Evolutionary conservation across 176 grass and related monocot genomes (phyloP).

Genomic region (Typha latifolia): DNA sequence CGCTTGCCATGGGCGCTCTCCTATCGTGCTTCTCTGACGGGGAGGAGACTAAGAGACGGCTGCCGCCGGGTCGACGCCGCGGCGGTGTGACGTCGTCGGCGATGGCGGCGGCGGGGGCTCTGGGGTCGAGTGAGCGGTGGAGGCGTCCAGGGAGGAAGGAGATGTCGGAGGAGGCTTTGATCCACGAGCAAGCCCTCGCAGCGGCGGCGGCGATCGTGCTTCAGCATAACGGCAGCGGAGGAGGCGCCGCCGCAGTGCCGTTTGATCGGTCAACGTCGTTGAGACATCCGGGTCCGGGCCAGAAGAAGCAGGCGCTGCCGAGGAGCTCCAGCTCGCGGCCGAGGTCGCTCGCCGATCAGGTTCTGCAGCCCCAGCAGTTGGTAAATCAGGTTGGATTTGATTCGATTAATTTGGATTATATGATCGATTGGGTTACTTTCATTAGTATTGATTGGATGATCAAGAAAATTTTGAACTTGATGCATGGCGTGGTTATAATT

Average conservation of each 20-base stretch:
- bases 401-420: neutral
- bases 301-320: slow-evolving; percentile 38
- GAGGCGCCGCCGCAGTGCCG: neutral
- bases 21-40: slow-evolving; percentile 58
- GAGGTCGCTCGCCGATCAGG: slow-evolving; percentile 57
- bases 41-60: slow-evolving; percentile 16
- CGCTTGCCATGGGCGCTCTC: slow-evolving; percentile 46
- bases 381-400: slow-evolving; percentile 47
- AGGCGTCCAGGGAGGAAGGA: slow-evolving; percentile 8
- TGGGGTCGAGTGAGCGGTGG: neutral
- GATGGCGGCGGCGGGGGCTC: slow-evolving; percentile 19
- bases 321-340: slow-evolving; percentile 87
- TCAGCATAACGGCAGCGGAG: slow-evolving; percentile 34
- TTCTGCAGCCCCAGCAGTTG: slow-evolving; percentile 71
- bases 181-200: slow-evolving; percentile 74
- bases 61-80: neutral
- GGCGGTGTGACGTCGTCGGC: neutral
- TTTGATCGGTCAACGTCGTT: slow-evolving; percentile 83
- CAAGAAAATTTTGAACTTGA: too few species aligned
- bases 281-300: slow-evolving; percentile 43
- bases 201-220: slow-evolving; percentile 62
- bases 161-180: slow-evolving; percentile 33
- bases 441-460: neutral
- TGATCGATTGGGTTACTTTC: neutral
- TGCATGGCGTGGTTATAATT: too few species aligned